Evolutionary conservation across 305 asterid genomes (phyloP).

Genomic region (Fraxinus angustifolia): DNA sequence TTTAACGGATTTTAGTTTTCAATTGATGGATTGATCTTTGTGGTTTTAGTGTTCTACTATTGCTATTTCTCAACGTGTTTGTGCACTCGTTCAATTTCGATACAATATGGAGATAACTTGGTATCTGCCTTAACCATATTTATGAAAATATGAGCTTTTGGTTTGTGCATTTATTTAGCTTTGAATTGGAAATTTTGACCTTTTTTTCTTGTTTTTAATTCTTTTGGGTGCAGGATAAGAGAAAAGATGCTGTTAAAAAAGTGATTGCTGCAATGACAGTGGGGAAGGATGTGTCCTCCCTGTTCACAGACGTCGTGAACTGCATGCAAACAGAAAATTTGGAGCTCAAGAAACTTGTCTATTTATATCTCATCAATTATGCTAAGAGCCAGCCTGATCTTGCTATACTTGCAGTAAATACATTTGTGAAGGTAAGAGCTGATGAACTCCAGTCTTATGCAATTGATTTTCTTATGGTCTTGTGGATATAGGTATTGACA

Average conservation of each 20-base stretch:
- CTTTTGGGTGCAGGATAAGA: conserved; percentile 65
- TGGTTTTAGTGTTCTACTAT: background rate
- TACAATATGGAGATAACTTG: background rate
- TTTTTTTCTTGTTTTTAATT: background rate
- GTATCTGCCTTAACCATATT: background rate
- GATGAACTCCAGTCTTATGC: no score
- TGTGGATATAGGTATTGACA: no score
- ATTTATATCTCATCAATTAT: no score
- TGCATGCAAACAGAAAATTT: conserved; percentile 97
- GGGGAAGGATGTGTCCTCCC: conserved; percentile 94
- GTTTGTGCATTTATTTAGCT: background rate
- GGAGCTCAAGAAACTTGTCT: conserved; percentile 66
- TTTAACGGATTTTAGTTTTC: background rate
- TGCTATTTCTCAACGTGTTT: background rate
- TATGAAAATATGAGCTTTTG: background rate
- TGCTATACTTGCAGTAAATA: no score
- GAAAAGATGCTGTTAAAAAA: conserved; percentile 97
- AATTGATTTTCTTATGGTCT: no score
- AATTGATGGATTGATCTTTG: conserved; percentile 27
- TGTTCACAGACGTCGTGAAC: conserved; percentile 94
- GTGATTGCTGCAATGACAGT: conserved; percentile 99
- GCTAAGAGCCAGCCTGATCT: no score
- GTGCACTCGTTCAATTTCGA: background rate
- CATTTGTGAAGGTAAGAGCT: no score
- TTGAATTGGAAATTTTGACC: conserved; percentile 16